Percentiles rank a stretch among this genome's conserved stretches.
Conservation (phyloP, 2,329 filamentous ascomycete genomes). For the Diaporthe citri region DNA sequence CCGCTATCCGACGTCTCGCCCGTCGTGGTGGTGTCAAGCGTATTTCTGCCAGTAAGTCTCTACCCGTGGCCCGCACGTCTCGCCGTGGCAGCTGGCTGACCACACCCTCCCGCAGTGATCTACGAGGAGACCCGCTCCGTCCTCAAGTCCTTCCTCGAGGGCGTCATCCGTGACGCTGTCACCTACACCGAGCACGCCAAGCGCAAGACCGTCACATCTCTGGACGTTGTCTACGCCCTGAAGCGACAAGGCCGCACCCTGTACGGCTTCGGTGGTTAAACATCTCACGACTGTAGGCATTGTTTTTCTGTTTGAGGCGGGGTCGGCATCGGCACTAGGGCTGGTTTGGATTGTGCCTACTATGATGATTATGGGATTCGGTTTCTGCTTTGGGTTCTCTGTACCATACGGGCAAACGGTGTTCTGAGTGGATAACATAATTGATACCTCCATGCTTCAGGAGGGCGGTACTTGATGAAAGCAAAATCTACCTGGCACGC, state of each 20-base stretch:
- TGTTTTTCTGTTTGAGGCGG: slow-evolving; percentile 40
- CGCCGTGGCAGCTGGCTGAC: slow-evolving; percentile 38
- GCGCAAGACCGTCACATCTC: slow-evolving; percentile 82
- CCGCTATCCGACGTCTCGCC: slow-evolving; percentile 96
- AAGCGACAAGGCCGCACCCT: slow-evolving; percentile 82
- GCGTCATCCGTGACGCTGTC: slow-evolving; percentile 83
- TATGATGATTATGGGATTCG: slow-evolving; percentile 47
- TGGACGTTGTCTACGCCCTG: slow-evolving; percentile 76
- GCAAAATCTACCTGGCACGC: not conserved
- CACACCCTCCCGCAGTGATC: slow-evolving; percentile 67
- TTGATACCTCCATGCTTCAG: slow-evolving; percentile 41
- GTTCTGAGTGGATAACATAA: slow-evolving; percentile 47
- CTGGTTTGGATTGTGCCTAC: slow-evolving; percentile 44
- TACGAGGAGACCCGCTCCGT: slow-evolving; percentile 88
- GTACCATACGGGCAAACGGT: slow-evolving; percentile 45
- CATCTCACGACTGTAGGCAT: slow-evolving; percentile 42
- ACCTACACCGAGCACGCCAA: slow-evolving; percentile 88
- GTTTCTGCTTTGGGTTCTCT: slow-evolving; percentile 44
- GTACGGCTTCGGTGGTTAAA: slow-evolving; percentile 91
- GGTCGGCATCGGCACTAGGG: slow-evolving; percentile 40
- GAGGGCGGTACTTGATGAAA: slow-evolving; percentile 28
- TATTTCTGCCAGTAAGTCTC: slow-evolving; percentile 89
- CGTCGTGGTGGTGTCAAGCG: slow-evolving; percentile 99
- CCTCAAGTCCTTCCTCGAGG: slow-evolving; percentile 86
- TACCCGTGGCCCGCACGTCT: not conserved